These are phyloP conservation scores for Chrysoporthe austroafricana DNA, from an alignment of 2,329 filamentous ascomycete species.

Conservation along the genomic window DNA sequence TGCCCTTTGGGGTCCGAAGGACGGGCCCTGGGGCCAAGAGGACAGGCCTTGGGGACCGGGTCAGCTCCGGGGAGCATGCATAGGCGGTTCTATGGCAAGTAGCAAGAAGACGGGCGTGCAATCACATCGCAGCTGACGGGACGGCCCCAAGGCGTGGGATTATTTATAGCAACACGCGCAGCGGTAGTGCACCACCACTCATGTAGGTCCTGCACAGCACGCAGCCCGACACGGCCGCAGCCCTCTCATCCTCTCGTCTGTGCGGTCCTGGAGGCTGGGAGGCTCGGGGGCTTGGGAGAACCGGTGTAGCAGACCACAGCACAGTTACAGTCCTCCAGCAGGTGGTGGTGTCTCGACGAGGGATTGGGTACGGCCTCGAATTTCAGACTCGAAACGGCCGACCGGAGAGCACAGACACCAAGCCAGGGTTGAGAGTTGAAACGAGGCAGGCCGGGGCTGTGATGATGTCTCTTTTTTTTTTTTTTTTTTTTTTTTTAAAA, in stretches of 20 bases:
- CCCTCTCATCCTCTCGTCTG: too few relatives aligned
- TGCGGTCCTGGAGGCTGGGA: too few relatives aligned
- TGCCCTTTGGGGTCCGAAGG: conserved; percentile 24
- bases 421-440: background rate
- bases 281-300: background rate
- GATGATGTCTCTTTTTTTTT: background rate
- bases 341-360: background rate
- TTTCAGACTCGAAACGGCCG: background rate
- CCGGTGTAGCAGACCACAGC: background rate
- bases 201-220: background rate
- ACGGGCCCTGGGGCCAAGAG: background rate
- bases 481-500: background rate
- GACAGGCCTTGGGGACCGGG: background rate
- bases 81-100: background rate
- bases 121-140: background rate
- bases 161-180: background rate
- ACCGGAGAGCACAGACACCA: background rate
- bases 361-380: background rate
- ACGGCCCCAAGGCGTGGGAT: background rate
- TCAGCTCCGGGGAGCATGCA: background rate
- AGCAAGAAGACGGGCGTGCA: background rate
- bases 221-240: background rate
- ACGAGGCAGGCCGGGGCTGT: background rate
- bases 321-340: background rate
- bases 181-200: too few relatives aligned